Conservation (phyloP, 306 rosid genomes). For the Glycine tomentella region DNA sequence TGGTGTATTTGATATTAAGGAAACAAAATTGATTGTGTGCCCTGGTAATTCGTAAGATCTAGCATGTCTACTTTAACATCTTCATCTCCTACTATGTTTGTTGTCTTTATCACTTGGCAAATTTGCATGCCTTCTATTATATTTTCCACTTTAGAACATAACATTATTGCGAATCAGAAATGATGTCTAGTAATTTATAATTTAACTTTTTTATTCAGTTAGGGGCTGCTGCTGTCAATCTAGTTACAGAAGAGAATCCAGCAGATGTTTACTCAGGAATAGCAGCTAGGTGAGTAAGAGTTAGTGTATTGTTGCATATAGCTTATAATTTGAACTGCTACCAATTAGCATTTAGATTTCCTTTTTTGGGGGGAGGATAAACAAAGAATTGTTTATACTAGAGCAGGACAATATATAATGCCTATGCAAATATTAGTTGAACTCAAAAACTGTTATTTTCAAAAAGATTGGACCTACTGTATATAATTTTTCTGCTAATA, state of each 20-base stretch:
- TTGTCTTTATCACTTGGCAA: conserved; percentile 12
- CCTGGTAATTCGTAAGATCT: too few species aligned
- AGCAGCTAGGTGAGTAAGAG: conserved; percentile 92
- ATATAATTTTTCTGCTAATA: too few species aligned
- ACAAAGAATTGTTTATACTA: not conserved
- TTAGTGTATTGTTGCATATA: conserved; percentile 30
- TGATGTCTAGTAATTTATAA: not conserved
- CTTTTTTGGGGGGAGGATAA: not conserved
- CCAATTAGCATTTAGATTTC: not conserved
- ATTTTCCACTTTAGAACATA: conserved; percentile 9
- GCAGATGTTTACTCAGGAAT: too few species aligned
- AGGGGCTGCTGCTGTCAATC: too few species aligned
- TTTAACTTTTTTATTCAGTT: conserved; percentile 27
- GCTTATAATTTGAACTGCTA: conserved; percentile 16
- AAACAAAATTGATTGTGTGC: too few species aligned
- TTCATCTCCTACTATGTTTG: conserved; percentile 14
- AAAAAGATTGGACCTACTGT: not conserved
- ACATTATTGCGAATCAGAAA: not conserved
- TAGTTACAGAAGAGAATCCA: too few species aligned
- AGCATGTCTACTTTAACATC: too few species aligned
- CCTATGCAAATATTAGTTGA: not conserved
- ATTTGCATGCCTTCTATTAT: conserved; percentile 22
- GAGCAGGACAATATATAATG: not conserved
- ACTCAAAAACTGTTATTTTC: not conserved
- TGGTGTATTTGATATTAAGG: too few species aligned